These are phyloP conservation scores for Chytridiales sp. DNA, from an alignment of 371 early-diverging fungal species.

Conservation along the genomic window DNA sequence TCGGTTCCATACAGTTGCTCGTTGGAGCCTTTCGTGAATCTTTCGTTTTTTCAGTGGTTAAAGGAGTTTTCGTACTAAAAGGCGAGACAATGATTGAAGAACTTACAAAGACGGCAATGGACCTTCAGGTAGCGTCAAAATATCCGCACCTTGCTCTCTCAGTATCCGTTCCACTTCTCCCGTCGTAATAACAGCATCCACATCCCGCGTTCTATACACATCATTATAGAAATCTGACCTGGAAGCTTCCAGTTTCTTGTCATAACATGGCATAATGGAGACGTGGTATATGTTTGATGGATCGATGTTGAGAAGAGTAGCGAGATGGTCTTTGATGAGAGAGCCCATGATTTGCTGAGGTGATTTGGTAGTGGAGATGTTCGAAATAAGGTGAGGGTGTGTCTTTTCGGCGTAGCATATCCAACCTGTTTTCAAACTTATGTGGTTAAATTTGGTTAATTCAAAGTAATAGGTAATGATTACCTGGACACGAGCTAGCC, in stretches of 20 bases:
- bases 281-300: conserved; percentile 86
- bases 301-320: conserved; percentile 52
- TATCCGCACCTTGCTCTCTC: conserved; percentile 50
- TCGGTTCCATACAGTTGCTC: conserved; percentile 55
- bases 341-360: conserved; percentile 96
- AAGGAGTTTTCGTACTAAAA: neutral
- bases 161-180: conserved; percentile 83
- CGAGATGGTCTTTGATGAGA: conserved; percentile 80
- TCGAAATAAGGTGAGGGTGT: conserved; percentile 79
- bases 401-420: conserved; percentile 99
- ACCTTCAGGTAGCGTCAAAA: conserved; percentile 51
- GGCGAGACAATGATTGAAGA: conserved; percentile 11
- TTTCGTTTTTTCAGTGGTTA: neutral
- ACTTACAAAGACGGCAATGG: conserved; percentile 48
- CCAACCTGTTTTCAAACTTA: conserved; percentile 62
- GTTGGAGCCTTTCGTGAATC: conserved; percentile 10
- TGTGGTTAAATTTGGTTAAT: neutral
- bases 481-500: conserved; percentile 76
- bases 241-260: conserved; percentile 96
- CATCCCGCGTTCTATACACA: conserved; percentile 76
- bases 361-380: conserved; percentile 82
- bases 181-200: conserved; percentile 93
- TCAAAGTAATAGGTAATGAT: neutral
- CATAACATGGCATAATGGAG: conserved; percentile 95
- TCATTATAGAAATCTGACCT: conserved; percentile 85